phyloP scores from a whole-genome alignment of 495 filamentous ascomycete genomes.

The Glarea lozoyensis region DNA sequence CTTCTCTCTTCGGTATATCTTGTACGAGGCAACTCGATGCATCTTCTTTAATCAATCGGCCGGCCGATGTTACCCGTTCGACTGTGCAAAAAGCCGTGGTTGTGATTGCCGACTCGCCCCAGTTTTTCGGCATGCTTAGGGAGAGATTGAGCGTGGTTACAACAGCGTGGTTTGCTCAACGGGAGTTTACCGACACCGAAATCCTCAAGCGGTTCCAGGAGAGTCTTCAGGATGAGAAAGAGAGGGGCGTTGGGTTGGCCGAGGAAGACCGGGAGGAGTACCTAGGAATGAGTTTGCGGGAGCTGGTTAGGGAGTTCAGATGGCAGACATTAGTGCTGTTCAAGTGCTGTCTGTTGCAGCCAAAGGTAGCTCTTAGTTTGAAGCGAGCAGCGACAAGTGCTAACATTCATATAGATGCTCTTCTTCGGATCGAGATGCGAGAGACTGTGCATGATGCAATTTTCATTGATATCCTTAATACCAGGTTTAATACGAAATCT shows the following conservation, averaged over 20 bases:
- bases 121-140: conserved; percentile 67
- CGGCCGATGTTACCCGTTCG: conserved; percentile 84
- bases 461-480: conserved; percentile 88
- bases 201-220: conserved; percentile 77
- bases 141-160: conserved; percentile 85
- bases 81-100: conserved; percentile 99
- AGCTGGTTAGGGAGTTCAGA: conserved; percentile 88
- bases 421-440: conserved; percentile 97
- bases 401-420: conserved; percentile 62
- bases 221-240: conserved; percentile 57
- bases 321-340: conserved; percentile 89
- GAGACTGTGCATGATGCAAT: conserved; percentile 94
- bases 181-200: conserved; percentile 54
- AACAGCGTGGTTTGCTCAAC: conserved; percentile 92
- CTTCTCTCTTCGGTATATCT: conserved; percentile 91
- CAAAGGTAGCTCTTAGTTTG: conserved; percentile 59
- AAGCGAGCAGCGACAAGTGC: background rate
- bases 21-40: conserved; percentile 89
- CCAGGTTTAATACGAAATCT: conserved; percentile 80
- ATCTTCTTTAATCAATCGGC: conserved; percentile 61
- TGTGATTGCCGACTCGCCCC: conserved; percentile 84
- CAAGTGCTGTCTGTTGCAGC: conserved; percentile 87
- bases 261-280: conserved; percentile 77
- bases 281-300: conserved; percentile 82
- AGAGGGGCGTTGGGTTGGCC: conserved; percentile 52